Conservation (phyloP, 2,329 filamentous ascomycete genomes). For the Cladophialophora yegresii region DNA sequence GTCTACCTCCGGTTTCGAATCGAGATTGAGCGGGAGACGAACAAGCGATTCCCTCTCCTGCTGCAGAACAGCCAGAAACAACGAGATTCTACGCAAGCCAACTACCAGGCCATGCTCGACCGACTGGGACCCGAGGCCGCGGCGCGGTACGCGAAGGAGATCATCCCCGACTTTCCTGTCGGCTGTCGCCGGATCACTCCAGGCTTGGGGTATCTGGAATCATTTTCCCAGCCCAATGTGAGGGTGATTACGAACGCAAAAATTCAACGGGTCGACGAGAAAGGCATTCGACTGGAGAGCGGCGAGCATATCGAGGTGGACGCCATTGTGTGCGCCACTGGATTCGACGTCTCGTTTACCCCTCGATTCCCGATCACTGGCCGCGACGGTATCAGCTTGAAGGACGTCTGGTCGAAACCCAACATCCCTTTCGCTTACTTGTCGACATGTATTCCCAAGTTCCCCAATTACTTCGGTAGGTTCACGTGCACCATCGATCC, state of each 20-base stretch:
- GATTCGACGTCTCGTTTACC: slow-evolving; percentile 40
- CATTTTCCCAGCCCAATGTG: slow-evolving; percentile 36
- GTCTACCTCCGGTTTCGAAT: slow-evolving; percentile 25
- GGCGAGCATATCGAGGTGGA: slow-evolving; percentile 37
- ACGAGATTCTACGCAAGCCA: slow-evolving; percentile 16
- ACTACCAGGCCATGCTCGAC: slow-evolving; percentile 28
- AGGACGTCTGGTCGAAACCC: slow-evolving; percentile 43
- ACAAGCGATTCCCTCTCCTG: slow-evolving; percentile 19
- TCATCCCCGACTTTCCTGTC: slow-evolving; percentile 34
- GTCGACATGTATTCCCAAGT: slow-evolving; percentile 19
- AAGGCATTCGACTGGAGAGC: slow-evolving; percentile 30
- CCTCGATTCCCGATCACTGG: slow-evolving; percentile 35
- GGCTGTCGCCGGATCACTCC: slow-evolving; percentile 40
- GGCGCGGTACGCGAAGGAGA: background rate
- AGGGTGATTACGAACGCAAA: slow-evolving; percentile 26
- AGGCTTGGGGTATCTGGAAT: slow-evolving; percentile 39
- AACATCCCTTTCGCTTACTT: slow-evolving; percentile 35
- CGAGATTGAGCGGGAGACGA: slow-evolving; percentile 27
- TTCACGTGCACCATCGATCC: background rate
- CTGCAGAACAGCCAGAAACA: slow-evolving; percentile 11
- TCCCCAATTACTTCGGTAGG: slow-evolving; percentile 38
- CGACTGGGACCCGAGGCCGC: slow-evolving; percentile 30
- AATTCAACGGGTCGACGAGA: slow-evolving; percentile 33
- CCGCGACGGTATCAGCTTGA: slow-evolving; percentile 34
- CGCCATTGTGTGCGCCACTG: slow-evolving; percentile 42